Conservation (phyloP, 192 early-diverging fungal species). For the Entomortierella beljakovae region DNA sequence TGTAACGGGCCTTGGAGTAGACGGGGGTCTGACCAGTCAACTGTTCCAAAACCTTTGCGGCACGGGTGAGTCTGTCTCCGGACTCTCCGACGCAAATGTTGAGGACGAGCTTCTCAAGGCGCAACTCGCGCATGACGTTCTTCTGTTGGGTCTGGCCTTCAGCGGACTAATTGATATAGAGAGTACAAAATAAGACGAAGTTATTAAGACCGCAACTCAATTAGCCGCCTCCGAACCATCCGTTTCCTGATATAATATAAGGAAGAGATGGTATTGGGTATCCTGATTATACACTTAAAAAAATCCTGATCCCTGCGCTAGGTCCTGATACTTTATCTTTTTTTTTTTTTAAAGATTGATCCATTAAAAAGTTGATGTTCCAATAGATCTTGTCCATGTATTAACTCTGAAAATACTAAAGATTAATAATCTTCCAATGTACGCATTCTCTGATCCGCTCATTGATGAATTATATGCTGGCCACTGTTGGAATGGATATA, state of each 20-base stretch:
- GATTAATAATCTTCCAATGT: too few relatives aligned
- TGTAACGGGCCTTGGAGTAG: conserved; percentile 99
- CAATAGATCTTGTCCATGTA: too few relatives aligned
- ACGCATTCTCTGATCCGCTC: too few relatives aligned
- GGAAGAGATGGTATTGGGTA: conserved; percentile 6
- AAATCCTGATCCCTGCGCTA: conserved; percentile 4
- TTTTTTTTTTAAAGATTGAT: too few relatives aligned
- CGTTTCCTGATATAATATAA: conserved; percentile 12
- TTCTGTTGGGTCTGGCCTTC: conserved; percentile 74
- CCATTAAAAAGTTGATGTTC: too few relatives aligned
- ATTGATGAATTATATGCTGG: too few relatives aligned
- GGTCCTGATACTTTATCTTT: background rate
- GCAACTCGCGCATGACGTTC: conserved; percentile 97
- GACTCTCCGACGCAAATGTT: conserved; percentile 99
- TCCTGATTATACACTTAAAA: background rate
- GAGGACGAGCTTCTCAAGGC: conserved; percentile 99
- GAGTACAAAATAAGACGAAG: conserved; percentile 26
- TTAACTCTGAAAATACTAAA: too few relatives aligned
- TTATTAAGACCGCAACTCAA: conserved; percentile 56
- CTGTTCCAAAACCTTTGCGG: conserved; percentile 99
- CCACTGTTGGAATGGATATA: too few relatives aligned
- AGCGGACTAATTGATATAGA: conserved; percentile 61
- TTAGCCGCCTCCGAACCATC: conserved; percentile 42
- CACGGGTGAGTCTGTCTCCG: conserved; percentile 99
- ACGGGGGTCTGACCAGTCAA: conserved; percentile 99